These are phyloP conservation scores for Schizochytrium sp. DNA, from an alignment of 108 stramenopile genomes.

Conservation along the genomic window DNA sequence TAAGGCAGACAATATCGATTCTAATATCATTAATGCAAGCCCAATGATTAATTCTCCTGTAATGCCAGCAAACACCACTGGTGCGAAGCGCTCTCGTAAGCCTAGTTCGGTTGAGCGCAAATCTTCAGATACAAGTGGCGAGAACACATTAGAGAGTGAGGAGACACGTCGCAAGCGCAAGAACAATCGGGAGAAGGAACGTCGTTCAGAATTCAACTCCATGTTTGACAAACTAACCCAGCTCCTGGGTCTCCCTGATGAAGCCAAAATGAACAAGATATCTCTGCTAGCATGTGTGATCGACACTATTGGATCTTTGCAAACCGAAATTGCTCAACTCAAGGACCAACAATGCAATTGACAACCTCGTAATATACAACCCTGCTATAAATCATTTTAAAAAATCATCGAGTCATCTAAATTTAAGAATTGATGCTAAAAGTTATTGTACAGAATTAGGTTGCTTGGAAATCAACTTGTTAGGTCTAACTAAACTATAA, in stretches of 20 bases:
- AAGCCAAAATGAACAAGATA: conserved; percentile 39
- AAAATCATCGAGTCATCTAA: too few relatives aligned
- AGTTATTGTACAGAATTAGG: too few relatives aligned
- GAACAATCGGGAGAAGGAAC: conserved; percentile 47
- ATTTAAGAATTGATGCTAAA: too few relatives aligned
- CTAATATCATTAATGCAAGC: not conserved
- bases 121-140: not conserved
- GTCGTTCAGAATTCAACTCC: conserved; percentile 45
- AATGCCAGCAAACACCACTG: too few relatives aligned
- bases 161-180: conserved; percentile 46
- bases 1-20: not conserved
- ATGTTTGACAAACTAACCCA: conserved; percentile 54
- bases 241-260: conserved; percentile 22
- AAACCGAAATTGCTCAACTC: conserved; percentile 10
- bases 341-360: not conserved
- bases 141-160: not conserved
- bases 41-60: not conserved
- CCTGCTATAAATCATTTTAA: too few relatives aligned
- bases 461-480: too few relatives aligned
- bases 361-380: not conserved
- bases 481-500: too few relatives aligned
- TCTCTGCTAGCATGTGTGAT: conserved; percentile 6
- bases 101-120: conserved; percentile 9
- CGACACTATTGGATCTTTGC: conserved; percentile 13
- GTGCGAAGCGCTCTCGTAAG: not conserved